Conservation (phyloP, 345 rosid species). For the Brassica napus region DNA sequence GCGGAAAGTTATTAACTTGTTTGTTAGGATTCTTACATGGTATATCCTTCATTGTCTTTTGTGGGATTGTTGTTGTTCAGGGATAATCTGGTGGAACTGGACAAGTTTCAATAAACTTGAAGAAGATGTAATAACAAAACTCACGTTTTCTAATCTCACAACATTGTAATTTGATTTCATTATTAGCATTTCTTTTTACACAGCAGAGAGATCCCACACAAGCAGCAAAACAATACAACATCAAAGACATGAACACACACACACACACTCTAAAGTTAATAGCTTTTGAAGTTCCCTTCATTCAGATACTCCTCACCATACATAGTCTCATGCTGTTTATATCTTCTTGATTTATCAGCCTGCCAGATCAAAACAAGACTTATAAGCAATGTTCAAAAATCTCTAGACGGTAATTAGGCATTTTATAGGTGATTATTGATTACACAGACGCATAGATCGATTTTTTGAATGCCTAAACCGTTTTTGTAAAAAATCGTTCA, state of each 20-base stretch:
- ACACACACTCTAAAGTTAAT: neutral
- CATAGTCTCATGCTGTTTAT: conserved; percentile 22
- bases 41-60: neutral
- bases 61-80: conserved; percentile 14
- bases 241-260: conserved; percentile 25
- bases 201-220: neutral
- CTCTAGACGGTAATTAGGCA: too few relatives aligned
- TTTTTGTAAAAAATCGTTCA: too few relatives aligned
- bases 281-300: conserved; percentile 18
- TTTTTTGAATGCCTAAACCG: too few relatives aligned
- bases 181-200: conserved; percentile 14
- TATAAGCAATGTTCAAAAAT: neutral
- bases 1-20: conserved; percentile 17
- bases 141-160: conserved; percentile 26
- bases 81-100: conserved; percentile 24
- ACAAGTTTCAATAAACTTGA: conserved; percentile 21
- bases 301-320: conserved; percentile 32
- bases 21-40: neutral
- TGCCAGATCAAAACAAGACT: conserved; percentile 26
- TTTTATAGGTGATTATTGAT: too few relatives aligned
- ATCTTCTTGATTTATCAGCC: conserved; percentile 66
- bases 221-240: conserved; percentile 8
- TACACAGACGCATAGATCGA: too few relatives aligned
- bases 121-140: conserved; percentile 12
- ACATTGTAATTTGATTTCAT: conserved; percentile 22